Percentiles rank a stretch among this genome's conserved stretches.
These are phyloP conservation scores for Hypoxylon sp. DNA, from an alignment of 2,329 filamentous ascomycete species.

Conservation along the genomic window DNA sequence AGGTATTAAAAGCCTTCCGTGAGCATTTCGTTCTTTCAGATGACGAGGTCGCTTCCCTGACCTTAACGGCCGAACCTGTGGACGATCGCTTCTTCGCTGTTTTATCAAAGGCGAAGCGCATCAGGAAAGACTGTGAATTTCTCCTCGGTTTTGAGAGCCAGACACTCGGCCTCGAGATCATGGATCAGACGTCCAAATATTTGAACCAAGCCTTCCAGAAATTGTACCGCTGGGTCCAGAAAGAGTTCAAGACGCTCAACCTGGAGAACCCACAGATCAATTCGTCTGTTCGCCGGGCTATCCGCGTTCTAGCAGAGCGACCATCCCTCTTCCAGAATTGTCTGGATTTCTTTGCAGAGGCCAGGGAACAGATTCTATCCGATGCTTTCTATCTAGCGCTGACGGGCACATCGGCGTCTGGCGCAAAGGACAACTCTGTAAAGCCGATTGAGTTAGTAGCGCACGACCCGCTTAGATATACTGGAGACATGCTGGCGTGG, in stretches of 20 bases:
- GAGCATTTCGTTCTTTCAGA: conserved; percentile 88
- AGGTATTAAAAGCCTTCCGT: conserved; percentile 82
- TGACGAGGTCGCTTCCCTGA: conserved; percentile 82
- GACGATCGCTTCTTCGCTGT: conserved; percentile 87
- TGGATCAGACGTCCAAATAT: conserved; percentile 89
- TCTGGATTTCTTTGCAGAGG: conserved; percentile 92
- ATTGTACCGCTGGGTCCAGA: conserved; percentile 94
- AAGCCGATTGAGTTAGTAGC: conserved; percentile 96
- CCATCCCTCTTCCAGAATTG: conserved; percentile 94
- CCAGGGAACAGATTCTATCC: conserved; percentile 86
- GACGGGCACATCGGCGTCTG: conserved; percentile 76
- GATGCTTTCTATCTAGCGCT: conserved; percentile 91
- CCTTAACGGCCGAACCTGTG: conserved; percentile 83
- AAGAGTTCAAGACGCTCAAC: conserved; percentile 92
- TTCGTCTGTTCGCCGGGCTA: conserved; percentile 83
- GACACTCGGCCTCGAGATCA: conserved; percentile 87
- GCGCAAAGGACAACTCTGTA: conserved; percentile 71
- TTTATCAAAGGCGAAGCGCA: conserved; percentile 84
- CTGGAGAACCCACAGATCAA: conserved; percentile 95
- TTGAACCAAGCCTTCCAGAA: conserved; percentile 95
- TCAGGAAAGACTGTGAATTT: conserved; percentile 89
- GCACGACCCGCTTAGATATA: conserved; percentile 91
- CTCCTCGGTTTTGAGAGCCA: conserved; percentile 93
- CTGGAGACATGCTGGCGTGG: conserved; percentile 98
- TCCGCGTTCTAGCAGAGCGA: conserved; percentile 89